Evolutionary conservation across 441 rosid genomes (phyloP), one percentile per base, ranked within the genome.

Genomic region (Populus trichocarpa): DNA sequence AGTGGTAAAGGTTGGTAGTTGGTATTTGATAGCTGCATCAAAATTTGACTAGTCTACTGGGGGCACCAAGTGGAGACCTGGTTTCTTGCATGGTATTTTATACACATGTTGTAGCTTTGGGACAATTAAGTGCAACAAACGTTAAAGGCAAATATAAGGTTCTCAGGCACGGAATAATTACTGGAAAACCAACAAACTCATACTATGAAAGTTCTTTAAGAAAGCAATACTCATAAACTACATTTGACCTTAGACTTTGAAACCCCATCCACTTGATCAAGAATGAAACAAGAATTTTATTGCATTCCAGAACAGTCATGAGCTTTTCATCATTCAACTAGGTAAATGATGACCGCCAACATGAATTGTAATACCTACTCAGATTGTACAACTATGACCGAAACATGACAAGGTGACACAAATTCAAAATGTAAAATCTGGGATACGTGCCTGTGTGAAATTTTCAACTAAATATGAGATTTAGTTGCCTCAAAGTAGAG

Each of bases 401-500:
- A 73, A 32, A 67, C 71, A 77, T 20, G 69, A 67, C 46, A 66
- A 36, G 11, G 20, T n/a, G 25, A 61, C 26, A 59, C 38, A 25
- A 63, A 32, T 26, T 25, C 69, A 1, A 79, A 65, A 70, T 10
- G 78, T 18, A 79, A 67, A 74, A 42, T 40, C 13, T 9, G 30
- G 26, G 32, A 16, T 50, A 16, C 13, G 14, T 61, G 66, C 65
- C 67, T 33, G 11, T 70, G 40, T 6, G 30, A 70, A 78, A 64
- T 28, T 70, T 70, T 72, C 70, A 35, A 74, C 63, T 53, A 76
- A 73, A 77, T 72, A 67, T 77, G 75, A 75, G 73, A 69, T 85
- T 64, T 74, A 35, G 80, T 67, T 81, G 86, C 84, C 63, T 78
- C 38, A 68, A 40, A 68, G 79, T 78, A 61, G 77, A 79, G 81